Evolutionary conservation across 768 basidiomycete genomes (phyloP).

Genomic region (Tulasnella sp.): DNA sequence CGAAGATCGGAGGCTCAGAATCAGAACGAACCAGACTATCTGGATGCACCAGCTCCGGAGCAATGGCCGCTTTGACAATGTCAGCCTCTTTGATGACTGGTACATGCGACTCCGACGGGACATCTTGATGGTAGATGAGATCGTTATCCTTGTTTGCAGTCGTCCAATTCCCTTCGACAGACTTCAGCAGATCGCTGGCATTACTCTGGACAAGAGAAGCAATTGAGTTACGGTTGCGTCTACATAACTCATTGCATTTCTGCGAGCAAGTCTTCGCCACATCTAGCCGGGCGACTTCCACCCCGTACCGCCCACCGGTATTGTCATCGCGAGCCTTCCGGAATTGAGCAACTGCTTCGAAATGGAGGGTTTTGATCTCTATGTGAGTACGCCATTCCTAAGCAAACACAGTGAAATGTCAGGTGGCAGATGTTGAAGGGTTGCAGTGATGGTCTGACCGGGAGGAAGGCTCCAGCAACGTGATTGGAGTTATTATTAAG

Average conservation of each 20-base stretch:
- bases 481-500: constrained; percentile 25
- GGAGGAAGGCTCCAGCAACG: constrained; percentile 23
- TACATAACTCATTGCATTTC: too few relatives aligned
- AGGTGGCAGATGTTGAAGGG: background rate
- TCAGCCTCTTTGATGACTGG: constrained; percentile 50
- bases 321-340: constrained; percentile 83
- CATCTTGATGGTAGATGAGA: constrained; percentile 83
- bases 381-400: constrained; percentile 77
- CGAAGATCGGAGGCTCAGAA: constrained; percentile 43
- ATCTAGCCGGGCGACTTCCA: constrained; percentile 73
- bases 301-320: constrained; percentile 63
- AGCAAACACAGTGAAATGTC: background rate
- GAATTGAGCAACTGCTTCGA: constrained; percentile 79
- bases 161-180: constrained; percentile 50
- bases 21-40: constrained; percentile 42
- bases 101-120: constrained; percentile 64
- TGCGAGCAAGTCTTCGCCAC: constrained; percentile 35
- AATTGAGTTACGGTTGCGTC: constrained; percentile 34
- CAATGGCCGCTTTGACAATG: constrained; percentile 52
- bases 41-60: constrained; percentile 50
- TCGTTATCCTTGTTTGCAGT: constrained; percentile 88
- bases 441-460: constrained; percentile 13
- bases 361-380: constrained; percentile 74
- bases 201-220: constrained; percentile 61
- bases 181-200: constrained; percentile 56